A percentile compares a stretch with the other conserved stretches of the same genome.
Evolutionary conservation across 2,329 filamentous ascomycete species (phyloP).

Genomic region (Fusarium nygamai): DNA sequence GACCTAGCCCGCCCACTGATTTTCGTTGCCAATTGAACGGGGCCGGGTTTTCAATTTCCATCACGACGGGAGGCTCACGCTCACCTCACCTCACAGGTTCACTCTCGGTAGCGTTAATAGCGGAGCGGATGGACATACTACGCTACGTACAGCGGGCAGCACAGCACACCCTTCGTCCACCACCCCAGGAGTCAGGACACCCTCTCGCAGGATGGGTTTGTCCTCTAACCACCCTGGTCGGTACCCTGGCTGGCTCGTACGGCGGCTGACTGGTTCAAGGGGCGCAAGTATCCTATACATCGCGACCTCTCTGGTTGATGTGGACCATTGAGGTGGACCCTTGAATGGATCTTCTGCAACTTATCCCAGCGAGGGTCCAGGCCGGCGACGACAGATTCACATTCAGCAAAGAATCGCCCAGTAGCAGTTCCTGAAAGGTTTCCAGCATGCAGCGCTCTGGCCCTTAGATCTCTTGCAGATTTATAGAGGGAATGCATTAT

Average conservation of each 20-base stretch:
- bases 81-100: neutral
- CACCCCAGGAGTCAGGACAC: constrained; percentile 20
- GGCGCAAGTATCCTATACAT: constrained; percentile 40
- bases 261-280: constrained; percentile 36
- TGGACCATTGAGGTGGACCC: constrained; percentile 23
- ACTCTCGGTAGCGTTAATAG: neutral
- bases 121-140: constrained; percentile 10
- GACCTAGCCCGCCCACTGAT: constrained; percentile 23
- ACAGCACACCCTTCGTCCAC: constrained; percentile 16
- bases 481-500: neutral
- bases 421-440: constrained; percentile 33
- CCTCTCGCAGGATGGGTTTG: constrained; percentile 18
- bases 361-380: constrained; percentile 36
- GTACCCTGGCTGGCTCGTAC: constrained; percentile 40
- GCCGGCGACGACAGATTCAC: constrained; percentile 12
- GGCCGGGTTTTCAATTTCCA: constrained; percentile 25
- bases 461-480: constrained; percentile 11
- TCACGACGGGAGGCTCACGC: constrained; percentile 19
- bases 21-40: constrained; percentile 18
- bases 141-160: neutral
- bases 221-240: constrained; percentile 35
- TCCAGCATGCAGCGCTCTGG: constrained; percentile 30
- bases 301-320: constrained; percentile 6
- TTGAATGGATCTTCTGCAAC: constrained; percentile 36
- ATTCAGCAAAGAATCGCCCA: constrained; percentile 31